Evolutionary conservation across 2,329 filamentous ascomycete species (phyloP).

Genomic region (Myriosclerotinia scirpicola): DNA sequence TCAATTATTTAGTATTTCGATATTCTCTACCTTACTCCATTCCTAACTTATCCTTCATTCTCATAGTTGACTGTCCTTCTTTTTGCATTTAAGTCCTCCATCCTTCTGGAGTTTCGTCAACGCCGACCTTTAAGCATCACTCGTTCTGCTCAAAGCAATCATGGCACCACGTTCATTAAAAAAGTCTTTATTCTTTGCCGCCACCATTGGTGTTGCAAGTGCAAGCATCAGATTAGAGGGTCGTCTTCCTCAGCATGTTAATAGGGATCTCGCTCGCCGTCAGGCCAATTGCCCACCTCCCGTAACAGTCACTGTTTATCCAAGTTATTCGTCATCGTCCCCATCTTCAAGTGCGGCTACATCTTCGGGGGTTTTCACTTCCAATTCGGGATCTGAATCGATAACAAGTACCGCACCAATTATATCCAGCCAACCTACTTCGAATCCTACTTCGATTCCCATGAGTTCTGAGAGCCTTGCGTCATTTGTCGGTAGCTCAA

Average conservation of each 20-base stretch:
- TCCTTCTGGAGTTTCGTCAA: constrained; percentile 3
- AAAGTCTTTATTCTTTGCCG: constrained; percentile 17
- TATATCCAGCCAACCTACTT: not conserved
- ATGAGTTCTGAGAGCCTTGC: not conserved
- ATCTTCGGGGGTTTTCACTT: not conserved
- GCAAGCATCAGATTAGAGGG: constrained; percentile 23
- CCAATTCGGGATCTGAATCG: not conserved
- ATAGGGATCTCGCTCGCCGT: constrained; percentile 4
- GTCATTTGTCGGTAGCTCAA: not conserved
- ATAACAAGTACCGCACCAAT: not conserved
- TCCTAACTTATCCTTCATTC: constrained; percentile 7
- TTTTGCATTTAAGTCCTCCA: constrained; percentile 17
- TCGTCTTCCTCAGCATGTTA: not conserved
- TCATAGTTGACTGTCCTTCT: constrained; percentile 9
- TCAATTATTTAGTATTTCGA: constrained; percentile 22
- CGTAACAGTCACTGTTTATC: constrained; percentile 13
- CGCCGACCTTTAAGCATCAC: constrained; percentile 21
- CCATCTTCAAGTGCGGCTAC: constrained; percentile 1
- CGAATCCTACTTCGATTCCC: not conserved
- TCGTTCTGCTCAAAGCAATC: constrained; percentile 20
- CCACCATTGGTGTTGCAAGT: constrained; percentile 21
- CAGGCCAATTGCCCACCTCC: constrained; percentile 2
- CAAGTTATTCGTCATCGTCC: not conserved
- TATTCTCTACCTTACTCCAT: constrained; percentile 9
- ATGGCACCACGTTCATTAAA: constrained; percentile 23